These are phyloP conservation scores for Trichosporon sp. DNA, from an alignment of 1,284 basidiomycete species.

Conservation along the genomic window DNA sequence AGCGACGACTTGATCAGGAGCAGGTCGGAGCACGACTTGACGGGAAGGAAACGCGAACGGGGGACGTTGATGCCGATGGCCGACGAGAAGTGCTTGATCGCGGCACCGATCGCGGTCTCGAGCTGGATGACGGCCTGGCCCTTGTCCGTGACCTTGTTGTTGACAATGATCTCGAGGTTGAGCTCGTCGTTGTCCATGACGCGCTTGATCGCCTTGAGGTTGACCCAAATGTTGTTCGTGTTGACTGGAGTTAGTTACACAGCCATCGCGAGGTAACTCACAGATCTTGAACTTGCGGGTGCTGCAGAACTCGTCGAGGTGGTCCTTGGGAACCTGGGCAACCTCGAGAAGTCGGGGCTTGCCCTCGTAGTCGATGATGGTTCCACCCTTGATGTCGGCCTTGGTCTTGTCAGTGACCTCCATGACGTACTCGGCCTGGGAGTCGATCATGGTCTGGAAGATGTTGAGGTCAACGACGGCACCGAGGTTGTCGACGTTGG, in stretches of 20 bases:
- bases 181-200: constrained; percentile 85
- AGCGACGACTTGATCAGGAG: constrained; percentile 96
- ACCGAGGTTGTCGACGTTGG: constrained; percentile 98
- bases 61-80: constrained; percentile 98
- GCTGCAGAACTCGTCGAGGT: constrained; percentile 98
- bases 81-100: constrained; percentile 70
- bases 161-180: constrained; percentile 82
- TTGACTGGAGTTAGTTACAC: constrained; percentile 40
- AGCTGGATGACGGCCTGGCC: constrained; percentile 87
- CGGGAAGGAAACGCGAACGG: constrained; percentile 94
- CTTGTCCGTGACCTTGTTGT: constrained; percentile 86
- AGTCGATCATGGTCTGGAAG: constrained; percentile 82
- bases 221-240: constrained; percentile 89
- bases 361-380: constrained; percentile 95
- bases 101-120: constrained; percentile 94
- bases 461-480: constrained; percentile 76
- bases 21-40: constrained; percentile 79
- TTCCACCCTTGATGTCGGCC: constrained; percentile 99
- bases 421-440: constrained; percentile 89
- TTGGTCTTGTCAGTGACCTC: constrained; percentile 99
- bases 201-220: constrained; percentile 88
- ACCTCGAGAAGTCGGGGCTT: constrained; percentile 91
- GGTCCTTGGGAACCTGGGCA: constrained; percentile 96
- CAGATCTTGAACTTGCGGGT: constrained; percentile 72
- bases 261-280: constrained; percentile 24